Base-by-base conservation (phyloP, 1,284 basidiomycete species). In the Cystobasidium slooffiae region DNA sequence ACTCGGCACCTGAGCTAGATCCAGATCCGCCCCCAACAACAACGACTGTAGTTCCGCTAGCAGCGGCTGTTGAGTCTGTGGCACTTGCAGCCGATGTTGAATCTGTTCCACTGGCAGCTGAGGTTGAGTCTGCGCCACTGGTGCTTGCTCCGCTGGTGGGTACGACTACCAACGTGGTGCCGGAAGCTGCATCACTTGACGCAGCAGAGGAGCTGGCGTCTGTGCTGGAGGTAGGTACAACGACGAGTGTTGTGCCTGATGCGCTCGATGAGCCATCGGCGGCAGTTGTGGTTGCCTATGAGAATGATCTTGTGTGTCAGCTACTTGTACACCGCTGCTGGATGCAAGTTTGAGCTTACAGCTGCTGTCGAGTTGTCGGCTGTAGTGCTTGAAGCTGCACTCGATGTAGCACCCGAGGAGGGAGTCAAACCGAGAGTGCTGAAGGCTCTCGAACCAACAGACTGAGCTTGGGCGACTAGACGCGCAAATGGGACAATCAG, bases 381-480 rank as follows among this genome's bases (percentile, higher is more conserved):
- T 41, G 22, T 31, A 22, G 64, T 66, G 49, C 46, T 66, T 31
- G 70, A 65, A 46, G 49, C 63, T 0, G 70, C 58, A 7, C 46
- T 53, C 18, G 65, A 24, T 3, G 65, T 55, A 22, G 41, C 14
- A 20, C 31, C 59, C 47, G 61, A 47, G 6, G 69, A 53, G 12
- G 70, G 62, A 6, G 70, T 73, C 55, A 65, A 49, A 9, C 70
- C 62, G 37, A 66, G 39, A 37, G 52, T 55, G 24, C 41, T 24
- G 18, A 73, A 64, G 10, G 61, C 70, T 16, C 52, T 46, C 5
- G 62, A 24, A 37, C 70, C 70, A 18, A 65, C 58, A 24, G 70
- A 46, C 51, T 73, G 61, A n/a, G 70, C 70, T 46, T 62, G 51
- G 31, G 63, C 56, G 31, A 66, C 70, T 66, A 51, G 7, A 41